These are phyloP conservation scores for Cyberlindnera mycetangii DNA, from an alignment of 805 yeast species.

Conservation along the genomic window DNA sequence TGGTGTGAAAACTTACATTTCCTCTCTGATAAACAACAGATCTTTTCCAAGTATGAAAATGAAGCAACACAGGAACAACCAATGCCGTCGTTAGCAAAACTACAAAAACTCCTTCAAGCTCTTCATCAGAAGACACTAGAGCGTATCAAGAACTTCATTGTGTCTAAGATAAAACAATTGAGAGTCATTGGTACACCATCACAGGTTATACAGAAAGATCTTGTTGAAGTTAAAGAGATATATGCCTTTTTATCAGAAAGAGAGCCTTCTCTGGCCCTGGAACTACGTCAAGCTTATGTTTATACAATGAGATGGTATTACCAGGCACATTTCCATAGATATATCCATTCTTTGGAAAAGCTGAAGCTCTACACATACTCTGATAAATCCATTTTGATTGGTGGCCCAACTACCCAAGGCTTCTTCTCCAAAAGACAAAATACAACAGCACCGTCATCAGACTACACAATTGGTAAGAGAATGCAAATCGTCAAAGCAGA, in stretches of 20 bases:
- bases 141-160: conserved; percentile 67
- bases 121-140: conserved; percentile 66
- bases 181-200: conserved; percentile 65
- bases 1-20: conserved; percentile 71
- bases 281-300: conserved; percentile 74
- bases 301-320: conserved; percentile 96
- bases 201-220: conserved; percentile 66
- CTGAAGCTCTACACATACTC: conserved; percentile 48
- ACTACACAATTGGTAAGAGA: conserved; percentile 42
- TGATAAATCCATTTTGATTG: conserved; percentile 56
- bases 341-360: conserved; percentile 67
- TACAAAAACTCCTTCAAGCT: conserved; percentile 39
- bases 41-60: conserved; percentile 42
- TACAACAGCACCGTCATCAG: conserved; percentile 19
- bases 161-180: conserved; percentile 61
- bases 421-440: conserved; percentile 15
- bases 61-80: conserved; percentile 4
- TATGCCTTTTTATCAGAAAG: conserved; percentile 53
- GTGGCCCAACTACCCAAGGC: conserved; percentile 29
- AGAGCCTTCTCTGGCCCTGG: conserved; percentile 62
- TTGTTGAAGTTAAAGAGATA: conserved; percentile 61
- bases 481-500: conserved; percentile 51
- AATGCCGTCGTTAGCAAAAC: conserved; percentile 21
- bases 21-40: conserved; percentile 53
- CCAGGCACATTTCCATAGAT: conserved; percentile 70